Percentiles rank a stretch among this genome's conserved stretches.
Conservation (phyloP, 2,329 filamentous ascomycete genomes). For the Penicillium griseofulvum region DNA sequence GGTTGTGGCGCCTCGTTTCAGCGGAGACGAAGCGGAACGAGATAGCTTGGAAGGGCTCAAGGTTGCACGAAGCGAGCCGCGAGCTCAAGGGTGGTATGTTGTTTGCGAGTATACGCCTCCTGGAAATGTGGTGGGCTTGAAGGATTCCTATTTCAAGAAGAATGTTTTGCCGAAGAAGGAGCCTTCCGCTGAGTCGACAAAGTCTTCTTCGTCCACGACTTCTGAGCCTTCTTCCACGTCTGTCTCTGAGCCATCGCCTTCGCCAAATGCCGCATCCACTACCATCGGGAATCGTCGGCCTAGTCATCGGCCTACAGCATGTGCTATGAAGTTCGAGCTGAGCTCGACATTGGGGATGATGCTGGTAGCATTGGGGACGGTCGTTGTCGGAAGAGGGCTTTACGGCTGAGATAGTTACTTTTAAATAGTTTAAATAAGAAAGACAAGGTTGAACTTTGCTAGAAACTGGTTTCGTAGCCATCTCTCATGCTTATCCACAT, state of each 20-base stretch:
- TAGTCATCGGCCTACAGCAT: slow-evolving; percentile 7
- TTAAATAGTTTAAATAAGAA: background rate
- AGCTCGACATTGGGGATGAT: slow-evolving; percentile 5
- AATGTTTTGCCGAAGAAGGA: slow-evolving; percentile 28
- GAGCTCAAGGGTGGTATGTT: slow-evolving; percentile 59
- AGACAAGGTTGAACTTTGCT: slow-evolving; percentile 9
- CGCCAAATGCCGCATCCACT: slow-evolving; percentile 11
- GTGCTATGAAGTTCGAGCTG: slow-evolving; percentile 3
- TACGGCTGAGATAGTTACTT: slow-evolving; percentile 6
- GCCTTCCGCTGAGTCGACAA: slow-evolving; percentile 11
- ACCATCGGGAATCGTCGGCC: background rate
- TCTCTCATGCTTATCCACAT: slow-evolving; percentile 33
- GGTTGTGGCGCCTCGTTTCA: slow-evolving; percentile 11
- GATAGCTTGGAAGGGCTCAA: background rate
- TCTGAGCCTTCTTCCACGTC: background rate
- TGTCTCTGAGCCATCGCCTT: slow-evolving; percentile 17
- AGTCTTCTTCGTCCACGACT: slow-evolving; percentile 20
- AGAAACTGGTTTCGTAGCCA: slow-evolving; percentile 25
- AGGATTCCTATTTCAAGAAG: slow-evolving; percentile 30
- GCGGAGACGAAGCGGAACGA: background rate
- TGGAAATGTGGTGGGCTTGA: slow-evolving; percentile 56
- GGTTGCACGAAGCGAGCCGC: background rate
- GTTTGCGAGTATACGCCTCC: slow-evolving; percentile 69
- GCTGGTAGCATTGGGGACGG: slow-evolving; percentile 10
- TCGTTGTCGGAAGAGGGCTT: slow-evolving; percentile 16